phyloP scores from a whole-genome alignment of 371 early-diverging fungal species.

The Mortierella sp. region DNA sequence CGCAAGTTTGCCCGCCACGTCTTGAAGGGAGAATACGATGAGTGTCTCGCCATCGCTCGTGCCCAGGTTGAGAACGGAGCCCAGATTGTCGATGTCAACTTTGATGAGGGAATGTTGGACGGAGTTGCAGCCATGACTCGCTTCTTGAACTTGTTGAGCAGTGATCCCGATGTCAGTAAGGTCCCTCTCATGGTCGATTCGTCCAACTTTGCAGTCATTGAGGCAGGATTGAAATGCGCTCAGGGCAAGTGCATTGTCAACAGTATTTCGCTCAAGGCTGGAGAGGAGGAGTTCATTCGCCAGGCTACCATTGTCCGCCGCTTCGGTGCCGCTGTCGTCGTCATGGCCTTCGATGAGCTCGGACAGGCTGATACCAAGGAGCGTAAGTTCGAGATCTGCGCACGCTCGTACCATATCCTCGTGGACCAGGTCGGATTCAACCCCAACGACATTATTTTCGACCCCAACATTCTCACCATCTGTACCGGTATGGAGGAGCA shows the following conservation, averaged over 20 bases:
- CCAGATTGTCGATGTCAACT: slow-evolving; percentile 93
- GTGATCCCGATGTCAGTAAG: slow-evolving; percentile 93
- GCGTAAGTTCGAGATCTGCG: slow-evolving; percentile 91
- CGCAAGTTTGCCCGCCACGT: slow-evolving; percentile 93
- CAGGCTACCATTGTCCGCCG: slow-evolving; percentile 89
- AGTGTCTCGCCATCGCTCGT: slow-evolving; percentile 92
- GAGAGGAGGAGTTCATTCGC: slow-evolving; percentile 90
- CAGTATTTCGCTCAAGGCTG: slow-evolving; percentile 95
- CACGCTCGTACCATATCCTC: slow-evolving; percentile 89
- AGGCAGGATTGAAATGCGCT: slow-evolving; percentile 93
- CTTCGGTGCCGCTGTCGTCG: slow-evolving; percentile 96
- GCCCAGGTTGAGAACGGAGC: slow-evolving; percentile 95
- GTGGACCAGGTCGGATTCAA: slow-evolving; percentile 89
- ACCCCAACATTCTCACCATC: slow-evolving; percentile 95
- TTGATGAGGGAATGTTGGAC: slow-evolving; percentile 96
- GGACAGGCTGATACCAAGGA: slow-evolving; percentile 91
- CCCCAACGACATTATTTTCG: slow-evolving; percentile 94
- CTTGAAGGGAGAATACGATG: slow-evolving; percentile 91
- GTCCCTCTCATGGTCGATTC: slow-evolving; percentile 96
- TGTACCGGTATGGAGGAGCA: slow-evolving; percentile 97
- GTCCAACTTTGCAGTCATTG: slow-evolving; percentile 96
- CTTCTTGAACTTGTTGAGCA: slow-evolving; percentile 91
- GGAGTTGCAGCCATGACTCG: slow-evolving; percentile 93
- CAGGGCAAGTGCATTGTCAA: slow-evolving; percentile 98
- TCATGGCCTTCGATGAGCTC: slow-evolving; percentile 96